A percentile compares a stretch with the other conserved stretches of the same genome.
Conservation (phyloP, 2,329 filamentous ascomycete genomes). For the Fusarium sp. region DNA sequence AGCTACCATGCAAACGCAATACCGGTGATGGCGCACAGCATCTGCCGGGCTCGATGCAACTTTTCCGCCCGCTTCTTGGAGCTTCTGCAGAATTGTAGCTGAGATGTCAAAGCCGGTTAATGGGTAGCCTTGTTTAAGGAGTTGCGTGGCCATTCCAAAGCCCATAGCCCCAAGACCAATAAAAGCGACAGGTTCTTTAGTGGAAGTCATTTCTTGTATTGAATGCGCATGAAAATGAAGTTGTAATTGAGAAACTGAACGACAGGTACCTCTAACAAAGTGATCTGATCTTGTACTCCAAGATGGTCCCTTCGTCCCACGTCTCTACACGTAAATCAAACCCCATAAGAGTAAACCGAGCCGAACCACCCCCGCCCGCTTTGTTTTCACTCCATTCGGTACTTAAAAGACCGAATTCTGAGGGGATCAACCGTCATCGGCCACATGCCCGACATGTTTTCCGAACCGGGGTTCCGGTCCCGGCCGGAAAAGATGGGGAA, state of each 20-base stretch:
- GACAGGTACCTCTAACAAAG: background rate
- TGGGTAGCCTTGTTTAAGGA: constrained; percentile 20
- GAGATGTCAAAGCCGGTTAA: constrained; percentile 29
- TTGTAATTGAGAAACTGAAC: background rate
- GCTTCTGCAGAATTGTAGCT: constrained; percentile 8
- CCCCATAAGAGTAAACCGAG: background rate
- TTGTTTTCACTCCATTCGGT: background rate
- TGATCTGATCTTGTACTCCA: background rate
- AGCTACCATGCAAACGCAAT: constrained; percentile 32
- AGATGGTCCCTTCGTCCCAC: background rate
- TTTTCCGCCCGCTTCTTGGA: constrained; percentile 10
- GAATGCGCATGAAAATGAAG: background rate
- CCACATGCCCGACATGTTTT: background rate
- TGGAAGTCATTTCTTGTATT: constrained; percentile 1
- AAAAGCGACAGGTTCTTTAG: constrained; percentile 24
- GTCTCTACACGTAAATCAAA: background rate
- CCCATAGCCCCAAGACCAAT: constrained; percentile 34
- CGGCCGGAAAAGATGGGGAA: background rate
- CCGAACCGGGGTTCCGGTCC: background rate
- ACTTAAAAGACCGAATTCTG: background rate
- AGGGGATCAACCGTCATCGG: background rate
- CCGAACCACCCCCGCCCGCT: background rate
- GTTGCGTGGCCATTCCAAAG: constrained; percentile 28
- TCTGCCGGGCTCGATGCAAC: constrained; percentile 2
- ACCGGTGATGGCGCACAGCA: constrained; percentile 1